Conservation (phyloP, 768 basidiomycete genomes). For the Lactifluus rugatus region DNA sequence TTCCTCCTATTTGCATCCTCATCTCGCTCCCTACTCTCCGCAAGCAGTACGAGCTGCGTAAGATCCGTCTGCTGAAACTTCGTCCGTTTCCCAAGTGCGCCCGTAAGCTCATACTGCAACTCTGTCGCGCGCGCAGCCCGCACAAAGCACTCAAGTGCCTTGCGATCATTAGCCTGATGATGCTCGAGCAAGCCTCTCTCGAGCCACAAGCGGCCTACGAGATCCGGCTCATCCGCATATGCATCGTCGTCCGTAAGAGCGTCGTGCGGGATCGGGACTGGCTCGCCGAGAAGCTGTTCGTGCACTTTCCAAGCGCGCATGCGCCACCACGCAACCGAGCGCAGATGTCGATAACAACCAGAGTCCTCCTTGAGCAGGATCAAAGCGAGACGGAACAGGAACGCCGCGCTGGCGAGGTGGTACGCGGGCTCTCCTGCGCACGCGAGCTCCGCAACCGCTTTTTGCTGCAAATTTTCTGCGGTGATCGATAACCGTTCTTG, state of each 20-base stretch:
- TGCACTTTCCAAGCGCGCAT: slow-evolving; percentile 66
- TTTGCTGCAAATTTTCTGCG: slow-evolving; percentile 46
- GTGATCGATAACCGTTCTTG: slow-evolving; percentile 20
- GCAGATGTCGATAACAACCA: slow-evolving; percentile 27
- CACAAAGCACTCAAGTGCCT: slow-evolving; percentile 69
- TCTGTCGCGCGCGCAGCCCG: slow-evolving; percentile 67
- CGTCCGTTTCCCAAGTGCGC: slow-evolving; percentile 86
- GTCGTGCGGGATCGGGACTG: slow-evolving; percentile 47
- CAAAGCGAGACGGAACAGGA: slow-evolving; percentile 68
- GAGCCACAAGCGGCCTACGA: slow-evolving; percentile 57
- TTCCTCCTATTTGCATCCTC: background rate
- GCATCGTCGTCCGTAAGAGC: slow-evolving; percentile 35
- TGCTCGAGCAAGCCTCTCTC: slow-evolving; percentile 79
- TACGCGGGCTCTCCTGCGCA: slow-evolving; percentile 91
- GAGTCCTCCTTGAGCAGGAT: slow-evolving; percentile 40
- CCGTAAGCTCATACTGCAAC: slow-evolving; percentile 83
- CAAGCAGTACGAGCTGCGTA: slow-evolving; percentile 87
- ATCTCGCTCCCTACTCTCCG: slow-evolving; percentile 53
- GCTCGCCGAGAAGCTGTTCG: slow-evolving; percentile 76
- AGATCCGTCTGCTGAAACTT: slow-evolving; percentile 83
- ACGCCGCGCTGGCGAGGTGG: slow-evolving; percentile 64
- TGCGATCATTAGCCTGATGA: slow-evolving; percentile 60
- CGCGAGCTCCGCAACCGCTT: slow-evolving; percentile 67
- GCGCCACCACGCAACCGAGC: slow-evolving; percentile 66
- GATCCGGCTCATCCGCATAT: slow-evolving; percentile 46